A percentile compares a stretch with the other conserved stretches of the same genome.
Conservation (phyloP, 192 early-diverging fungal species). For the Borealophlyctis nickersoniae region DNA sequence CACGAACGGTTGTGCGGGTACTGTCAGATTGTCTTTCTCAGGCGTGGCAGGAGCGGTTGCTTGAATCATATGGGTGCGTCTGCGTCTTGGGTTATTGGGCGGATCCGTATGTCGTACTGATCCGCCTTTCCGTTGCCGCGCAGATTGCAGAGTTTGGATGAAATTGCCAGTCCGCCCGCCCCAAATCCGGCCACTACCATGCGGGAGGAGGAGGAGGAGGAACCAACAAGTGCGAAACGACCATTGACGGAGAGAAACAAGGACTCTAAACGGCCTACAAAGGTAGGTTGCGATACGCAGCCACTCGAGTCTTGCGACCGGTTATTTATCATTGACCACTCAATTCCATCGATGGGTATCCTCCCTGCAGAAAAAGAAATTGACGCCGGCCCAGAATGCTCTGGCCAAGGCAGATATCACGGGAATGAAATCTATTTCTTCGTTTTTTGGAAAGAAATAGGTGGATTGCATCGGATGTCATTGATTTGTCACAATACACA, state of each 20-base stretch:
- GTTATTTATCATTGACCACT: no score
- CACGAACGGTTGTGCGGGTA: slow-evolving; percentile 17
- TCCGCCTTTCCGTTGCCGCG: no score
- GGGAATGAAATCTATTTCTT: slow-evolving; percentile 28
- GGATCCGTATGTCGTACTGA: no score
- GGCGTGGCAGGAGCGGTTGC: slow-evolving; percentile 7
- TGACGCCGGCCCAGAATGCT: slow-evolving; percentile 9
- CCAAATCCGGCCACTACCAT: neutral
- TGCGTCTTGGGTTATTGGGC: neutral
- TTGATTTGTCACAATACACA: no score
- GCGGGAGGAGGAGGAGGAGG: neutral
- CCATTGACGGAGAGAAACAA: neutral
- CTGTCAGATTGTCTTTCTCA: slow-evolving; percentile 13
- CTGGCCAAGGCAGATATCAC: slow-evolving; percentile 23
- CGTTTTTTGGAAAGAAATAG: slow-evolving; percentile 24
- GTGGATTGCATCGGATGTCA: no score
- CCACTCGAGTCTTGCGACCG: no score
- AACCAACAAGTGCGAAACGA: neutral
- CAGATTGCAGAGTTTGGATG: no score
- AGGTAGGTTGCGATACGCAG: no score
- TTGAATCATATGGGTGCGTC: slow-evolving; percentile 22
- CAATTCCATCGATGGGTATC: no score
- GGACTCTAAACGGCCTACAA: no score
- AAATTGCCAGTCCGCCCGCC: no score
- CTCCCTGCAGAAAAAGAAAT: slow-evolving; percentile 24